These are phyloP conservation scores for Rubia yunnanensis DNA, from an alignment of 257 asterid species.

Conservation along the genomic window DNA sequence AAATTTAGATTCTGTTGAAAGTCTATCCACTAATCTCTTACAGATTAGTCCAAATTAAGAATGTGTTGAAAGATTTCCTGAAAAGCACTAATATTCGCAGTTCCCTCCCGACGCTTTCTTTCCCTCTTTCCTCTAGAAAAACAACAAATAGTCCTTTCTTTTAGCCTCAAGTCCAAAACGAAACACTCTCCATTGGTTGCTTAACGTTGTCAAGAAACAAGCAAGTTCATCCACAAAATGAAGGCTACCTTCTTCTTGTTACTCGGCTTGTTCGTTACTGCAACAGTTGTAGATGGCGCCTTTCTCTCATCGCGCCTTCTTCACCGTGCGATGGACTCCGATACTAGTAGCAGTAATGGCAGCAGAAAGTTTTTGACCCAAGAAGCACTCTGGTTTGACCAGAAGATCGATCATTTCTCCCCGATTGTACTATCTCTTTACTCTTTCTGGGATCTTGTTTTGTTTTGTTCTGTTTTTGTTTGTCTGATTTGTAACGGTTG, in stretches of 20 bases:
- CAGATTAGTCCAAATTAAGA: too few species aligned
- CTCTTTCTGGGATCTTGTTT: background rate
- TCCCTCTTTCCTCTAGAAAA: background rate
- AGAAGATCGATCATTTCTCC: slow-evolving; percentile 86
- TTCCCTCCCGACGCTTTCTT: background rate
- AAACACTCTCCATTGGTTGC: background rate
- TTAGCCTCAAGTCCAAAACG: background rate
- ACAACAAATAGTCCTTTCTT: background rate
- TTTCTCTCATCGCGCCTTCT: slow-evolving; percentile 11
- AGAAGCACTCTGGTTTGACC: slow-evolving; percentile 65
- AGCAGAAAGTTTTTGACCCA: slow-evolving; percentile 44
- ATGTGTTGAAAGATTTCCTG: too few species aligned
- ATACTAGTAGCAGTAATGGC: background rate
- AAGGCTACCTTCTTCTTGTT: background rate
- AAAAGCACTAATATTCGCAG: too few species aligned
- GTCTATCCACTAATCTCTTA: too few species aligned
- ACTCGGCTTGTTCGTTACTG: background rate
- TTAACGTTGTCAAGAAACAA: background rate
- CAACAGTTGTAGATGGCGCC: slow-evolving; percentile 6
- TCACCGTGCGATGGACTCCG: slow-evolving; percentile 1
- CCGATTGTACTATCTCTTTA: slow-evolving; percentile 44
- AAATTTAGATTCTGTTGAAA: too few species aligned
- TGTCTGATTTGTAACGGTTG: background rate
- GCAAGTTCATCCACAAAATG: background rate
- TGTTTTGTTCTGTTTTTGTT: background rate